Percentiles rank a stretch among this genome's conserved stretches.
Evolutionary conservation across 176 grass and related monocot species (phyloP).

Genomic region (Elymus sibiricus): DNA sequence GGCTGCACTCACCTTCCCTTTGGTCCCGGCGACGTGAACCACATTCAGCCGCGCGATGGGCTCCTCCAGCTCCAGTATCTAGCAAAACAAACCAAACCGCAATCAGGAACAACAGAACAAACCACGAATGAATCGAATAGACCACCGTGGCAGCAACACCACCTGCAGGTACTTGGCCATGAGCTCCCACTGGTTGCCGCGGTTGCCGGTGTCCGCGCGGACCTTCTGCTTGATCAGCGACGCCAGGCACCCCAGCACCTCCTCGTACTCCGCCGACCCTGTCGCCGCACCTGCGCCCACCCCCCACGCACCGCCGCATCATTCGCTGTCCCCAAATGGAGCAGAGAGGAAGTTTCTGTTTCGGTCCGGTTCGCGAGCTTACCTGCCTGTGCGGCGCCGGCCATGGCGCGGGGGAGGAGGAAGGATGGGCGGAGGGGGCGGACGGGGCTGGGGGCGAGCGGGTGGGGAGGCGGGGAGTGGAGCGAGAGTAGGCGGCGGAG

Average conservation of each 20-base stretch:
- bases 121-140: neutral
- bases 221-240: slow-evolving; percentile 80
- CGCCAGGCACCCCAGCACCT: slow-evolving; percentile 65
- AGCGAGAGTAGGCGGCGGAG: slow-evolving; percentile 29
- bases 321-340: neutral
- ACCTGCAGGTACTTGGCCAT: slow-evolving; percentile 90
- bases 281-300: slow-evolving; percentile 17
- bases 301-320: neutral
- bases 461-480: slow-evolving; percentile 4
- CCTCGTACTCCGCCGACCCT: slow-evolving; percentile 60
- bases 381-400: slow-evolving; percentile 34
- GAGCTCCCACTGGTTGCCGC: slow-evolving; percentile 68
- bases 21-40: slow-evolving; percentile 90
- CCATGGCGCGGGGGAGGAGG: slow-evolving; percentile 34
- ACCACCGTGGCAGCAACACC: neutral
- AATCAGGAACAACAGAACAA: neutral
- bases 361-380: neutral
- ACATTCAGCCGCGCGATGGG: slow-evolving; percentile 63
- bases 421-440: neutral
- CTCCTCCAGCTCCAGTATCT: slow-evolving; percentile 86
- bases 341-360: neutral
- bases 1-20: slow-evolving; percentile 68
- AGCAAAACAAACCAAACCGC: neutral
- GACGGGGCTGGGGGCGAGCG: neutral
- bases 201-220: slow-evolving; percentile 60